A percentile compares a stretch with the other conserved stretches of the same genome.
These are phyloP conservation scores for Saprolegnia parasitica DNA, from an alignment of 352 stramenopile genomes.

Conservation along the genomic window DNA sequence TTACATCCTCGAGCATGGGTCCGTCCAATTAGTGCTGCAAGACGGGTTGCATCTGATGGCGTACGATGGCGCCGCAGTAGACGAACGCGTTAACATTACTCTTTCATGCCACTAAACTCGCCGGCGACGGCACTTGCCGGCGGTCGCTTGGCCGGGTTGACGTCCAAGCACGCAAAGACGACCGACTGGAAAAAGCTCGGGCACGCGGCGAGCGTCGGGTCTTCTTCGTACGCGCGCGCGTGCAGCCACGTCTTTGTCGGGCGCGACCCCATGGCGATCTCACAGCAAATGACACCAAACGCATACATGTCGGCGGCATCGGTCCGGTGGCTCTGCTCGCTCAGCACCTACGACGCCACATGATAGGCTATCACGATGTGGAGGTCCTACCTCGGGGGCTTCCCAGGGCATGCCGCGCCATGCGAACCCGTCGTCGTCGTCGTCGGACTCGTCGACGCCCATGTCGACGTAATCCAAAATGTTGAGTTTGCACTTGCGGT, in stretches of 20 bases:
- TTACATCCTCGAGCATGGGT: too few relatives aligned
- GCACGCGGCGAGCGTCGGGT: constrained; percentile 15
- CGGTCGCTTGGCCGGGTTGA: neutral
- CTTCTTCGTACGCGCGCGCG: constrained; percentile 12
- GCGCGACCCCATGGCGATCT: constrained; percentile 46
- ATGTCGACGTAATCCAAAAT: constrained; percentile 3
- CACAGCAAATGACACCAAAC: constrained; percentile 54
- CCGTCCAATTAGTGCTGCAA: too few relatives aligned
- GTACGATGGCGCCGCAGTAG: too few relatives aligned
- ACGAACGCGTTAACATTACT: too few relatives aligned
- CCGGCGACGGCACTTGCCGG: neutral
- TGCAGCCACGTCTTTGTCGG: constrained; percentile 29
- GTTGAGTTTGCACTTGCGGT: constrained; percentile 12
- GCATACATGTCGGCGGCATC: constrained; percentile 47
- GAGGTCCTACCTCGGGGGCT: constrained; percentile 1
- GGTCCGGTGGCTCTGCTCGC: neutral
- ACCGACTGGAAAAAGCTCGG: constrained; percentile 6
- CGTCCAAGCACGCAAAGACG: constrained; percentile 7
- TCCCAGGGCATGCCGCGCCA: constrained; percentile 11
- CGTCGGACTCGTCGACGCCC: neutral
- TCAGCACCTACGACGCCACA: neutral
- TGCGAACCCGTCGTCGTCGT: neutral
- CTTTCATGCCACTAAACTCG: constrained; percentile 2
- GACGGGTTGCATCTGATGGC: too few relatives aligned
- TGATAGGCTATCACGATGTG: neutral